Percentiles rank a stretch among this genome's conserved stretches.
phyloP scores from a whole-genome alignment of 2,329 filamentous ascomycete genomes.

The Ophiostoma triangulosporum region DNA sequence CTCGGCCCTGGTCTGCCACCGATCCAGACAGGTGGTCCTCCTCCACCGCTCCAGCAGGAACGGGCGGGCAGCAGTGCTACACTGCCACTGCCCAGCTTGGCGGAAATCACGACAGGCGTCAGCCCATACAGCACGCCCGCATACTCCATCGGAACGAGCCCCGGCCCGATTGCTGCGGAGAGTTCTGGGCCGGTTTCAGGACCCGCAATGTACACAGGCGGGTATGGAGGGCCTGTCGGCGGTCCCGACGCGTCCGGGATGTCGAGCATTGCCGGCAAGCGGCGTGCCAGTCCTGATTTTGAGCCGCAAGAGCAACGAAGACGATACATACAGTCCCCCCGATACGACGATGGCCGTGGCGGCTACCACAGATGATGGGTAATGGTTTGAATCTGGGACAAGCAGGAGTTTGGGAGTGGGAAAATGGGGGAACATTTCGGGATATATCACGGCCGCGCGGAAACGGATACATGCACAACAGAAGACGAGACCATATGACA shows the following conservation, averaged over 20 bases:
- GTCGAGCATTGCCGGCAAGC: conserved; percentile 28
- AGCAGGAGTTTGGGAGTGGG: not conserved
- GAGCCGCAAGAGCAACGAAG: conserved; percentile 32
- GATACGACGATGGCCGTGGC: conserved; percentile 14
- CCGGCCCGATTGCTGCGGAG: conserved; percentile 29
- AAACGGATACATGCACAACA: not conserved
- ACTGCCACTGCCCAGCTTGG: conserved; percentile 48
- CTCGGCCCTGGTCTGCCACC: conserved; percentile 34
- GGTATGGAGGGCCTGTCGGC: not conserved
- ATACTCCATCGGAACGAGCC: conserved; percentile 31
- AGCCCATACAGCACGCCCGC: conserved; percentile 47
- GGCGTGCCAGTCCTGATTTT: conserved; percentile 37
- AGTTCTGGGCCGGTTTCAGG: conserved; percentile 10
- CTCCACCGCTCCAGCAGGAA: conserved; percentile 11
- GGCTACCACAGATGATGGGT: not conserved
- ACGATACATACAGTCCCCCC: conserved; percentile 22
- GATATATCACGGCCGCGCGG: not conserved
- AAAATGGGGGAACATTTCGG: not conserved
- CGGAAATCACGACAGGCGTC: conserved; percentile 50
- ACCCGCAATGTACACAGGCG: not conserved
- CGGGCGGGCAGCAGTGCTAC: conserved; percentile 18
- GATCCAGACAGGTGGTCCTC: conserved; percentile 28
- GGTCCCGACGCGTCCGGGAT: not conserved
- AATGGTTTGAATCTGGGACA: not conserved
- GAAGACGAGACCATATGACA: not conserved